Evolutionary conservation across 2,329 filamentous ascomycete genomes (phyloP).

Genomic region (Pseudogymnoascus sp.): DNA sequence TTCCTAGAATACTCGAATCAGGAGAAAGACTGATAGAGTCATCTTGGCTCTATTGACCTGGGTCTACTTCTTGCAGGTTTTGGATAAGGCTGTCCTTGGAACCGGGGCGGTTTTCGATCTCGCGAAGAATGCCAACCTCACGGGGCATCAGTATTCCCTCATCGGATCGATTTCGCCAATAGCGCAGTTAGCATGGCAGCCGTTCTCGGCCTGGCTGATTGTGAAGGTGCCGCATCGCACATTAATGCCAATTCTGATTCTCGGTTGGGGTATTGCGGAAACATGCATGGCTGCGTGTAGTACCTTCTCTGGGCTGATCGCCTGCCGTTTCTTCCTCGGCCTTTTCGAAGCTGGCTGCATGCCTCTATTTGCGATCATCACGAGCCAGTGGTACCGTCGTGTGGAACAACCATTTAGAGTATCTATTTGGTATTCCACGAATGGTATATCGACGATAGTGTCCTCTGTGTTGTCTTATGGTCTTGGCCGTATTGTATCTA

Average conservation of each 20-base stretch:
- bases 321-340: conserved; percentile 42
- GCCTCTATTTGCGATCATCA: conserved; percentile 46
- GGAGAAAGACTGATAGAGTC: conserved; percentile 50
- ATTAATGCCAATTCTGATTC: conserved; percentile 37
- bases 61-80: conserved; percentile 47
- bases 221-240: conserved; percentile 45
- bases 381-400: conserved; percentile 45
- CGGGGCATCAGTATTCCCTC: conserved; percentile 40
- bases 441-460: conserved; percentile 39
- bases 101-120: conserved; percentile 42
- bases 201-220: conserved; percentile 38
- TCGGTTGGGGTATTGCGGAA: conserved; percentile 32
- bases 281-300: conserved; percentile 40
- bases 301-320: conserved; percentile 40
- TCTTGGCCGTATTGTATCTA: conserved; percentile 43
- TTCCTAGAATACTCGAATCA: conserved; percentile 43
- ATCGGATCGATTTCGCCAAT: conserved; percentile 42
- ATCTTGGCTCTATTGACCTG: conserved; percentile 47
- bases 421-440: conserved; percentile 52
- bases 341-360: conserved; percentile 45
- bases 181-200: conserved; percentile 32
- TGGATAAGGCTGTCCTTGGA: conserved; percentile 28
- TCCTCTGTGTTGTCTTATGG: conserved; percentile 46
- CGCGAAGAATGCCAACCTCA: conserved; percentile 34
- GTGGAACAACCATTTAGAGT: conserved; percentile 50